A percentile compares a stretch with the other conserved stretches of the same genome.
Conservation (phyloP, 2,329 filamentous ascomycete species). For the Ceratocystis huliohia region DNA sequence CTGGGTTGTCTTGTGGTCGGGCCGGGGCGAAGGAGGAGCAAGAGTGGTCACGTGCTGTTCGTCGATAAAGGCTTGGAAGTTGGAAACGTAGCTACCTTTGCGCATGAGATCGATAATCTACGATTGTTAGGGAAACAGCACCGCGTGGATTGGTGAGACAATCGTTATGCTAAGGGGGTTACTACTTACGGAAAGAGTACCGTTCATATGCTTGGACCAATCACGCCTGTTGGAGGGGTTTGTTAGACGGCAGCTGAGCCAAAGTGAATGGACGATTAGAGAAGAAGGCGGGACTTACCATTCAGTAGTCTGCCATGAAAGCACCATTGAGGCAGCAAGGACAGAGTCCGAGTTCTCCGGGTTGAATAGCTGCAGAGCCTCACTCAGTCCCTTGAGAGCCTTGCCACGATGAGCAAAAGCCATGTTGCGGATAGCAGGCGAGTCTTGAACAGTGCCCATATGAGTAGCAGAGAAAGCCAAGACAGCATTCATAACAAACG, state of each 20-base stretch:
- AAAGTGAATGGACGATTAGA: neutral
- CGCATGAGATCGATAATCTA: slow-evolving; percentile 57
- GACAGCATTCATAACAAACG: slow-evolving; percentile 88
- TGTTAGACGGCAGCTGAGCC: slow-evolving; percentile 25
- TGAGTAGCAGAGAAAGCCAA: slow-evolving; percentile 91
- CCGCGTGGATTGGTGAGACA: neutral
- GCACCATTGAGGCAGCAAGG: slow-evolving; percentile 75
- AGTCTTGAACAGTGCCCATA: slow-evolving; percentile 78
- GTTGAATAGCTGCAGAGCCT: slow-evolving; percentile 75
- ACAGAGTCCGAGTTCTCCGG: slow-evolving; percentile 80
- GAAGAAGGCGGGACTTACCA: slow-evolving; percentile 49
- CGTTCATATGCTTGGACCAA: slow-evolving; percentile 88
- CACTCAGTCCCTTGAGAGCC: slow-evolving; percentile 76
- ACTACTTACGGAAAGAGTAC: slow-evolving; percentile 70
- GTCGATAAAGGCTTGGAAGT: slow-evolving; percentile 69
- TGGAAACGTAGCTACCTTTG: slow-evolving; percentile 77
- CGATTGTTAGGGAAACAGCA: slow-evolving; percentile 22
- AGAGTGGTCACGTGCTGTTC: slow-evolving; percentile 46
- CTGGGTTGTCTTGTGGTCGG: slow-evolving; percentile 48
- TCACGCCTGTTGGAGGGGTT: slow-evolving; percentile 50
- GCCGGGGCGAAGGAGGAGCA: slow-evolving; percentile 49
- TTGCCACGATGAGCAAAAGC: slow-evolving; percentile 79
- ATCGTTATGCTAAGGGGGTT: neutral
- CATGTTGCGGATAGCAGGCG: slow-evolving; percentile 72
- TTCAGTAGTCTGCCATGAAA: slow-evolving; percentile 93